phyloP scores from a whole-genome alignment of 2,329 filamentous ascomycete species.

The Colletotrichum lini region DNA sequence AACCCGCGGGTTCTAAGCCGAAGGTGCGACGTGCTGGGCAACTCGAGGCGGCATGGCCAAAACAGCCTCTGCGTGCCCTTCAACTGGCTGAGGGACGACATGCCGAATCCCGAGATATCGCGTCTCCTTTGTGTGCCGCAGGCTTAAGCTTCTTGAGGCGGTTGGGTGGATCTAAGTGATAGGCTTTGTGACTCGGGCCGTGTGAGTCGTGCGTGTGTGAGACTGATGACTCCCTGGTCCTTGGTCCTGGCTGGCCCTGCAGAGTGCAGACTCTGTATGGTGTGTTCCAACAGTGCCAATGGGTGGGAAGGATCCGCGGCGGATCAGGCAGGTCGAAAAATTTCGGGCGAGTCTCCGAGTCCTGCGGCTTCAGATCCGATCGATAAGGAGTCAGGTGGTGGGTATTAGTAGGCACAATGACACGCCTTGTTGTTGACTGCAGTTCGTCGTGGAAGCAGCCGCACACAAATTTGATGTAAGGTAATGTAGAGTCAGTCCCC shows the following conservation, averaged over 20 bases:
- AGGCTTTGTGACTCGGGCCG: conserved; percentile 33
- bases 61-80: conserved; percentile 23
- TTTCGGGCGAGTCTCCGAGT: conserved; percentile 34
- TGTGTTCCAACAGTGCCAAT: conserved; percentile 20
- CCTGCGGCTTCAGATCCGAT: conserved; percentile 31
- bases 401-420: conserved; percentile 25
- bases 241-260: conserved; percentile 14
- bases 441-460: conserved; percentile 1
- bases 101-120: conserved; percentile 25
- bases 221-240: conserved; percentile 32
- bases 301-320: conserved; percentile 25
- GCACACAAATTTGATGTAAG: not conserved
- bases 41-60: conserved; percentile 13
- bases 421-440: not conserved
- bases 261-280: conserved; percentile 26
- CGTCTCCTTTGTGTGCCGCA: conserved; percentile 6
- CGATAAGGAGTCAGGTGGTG: conserved; percentile 32
- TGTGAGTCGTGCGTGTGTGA: conserved; percentile 31
- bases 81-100: conserved; percentile 21
- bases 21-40: conserved; percentile 12
- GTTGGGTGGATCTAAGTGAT: conserved; percentile 26
- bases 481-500: not conserved
- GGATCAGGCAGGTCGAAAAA: conserved; percentile 24
- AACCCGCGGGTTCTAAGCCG: conserved; percentile 13
- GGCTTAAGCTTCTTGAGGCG: conserved; percentile 3